Evolutionary conservation across 306 rosid genomes (phyloP).

Genomic region (Delonix regia): DNA sequence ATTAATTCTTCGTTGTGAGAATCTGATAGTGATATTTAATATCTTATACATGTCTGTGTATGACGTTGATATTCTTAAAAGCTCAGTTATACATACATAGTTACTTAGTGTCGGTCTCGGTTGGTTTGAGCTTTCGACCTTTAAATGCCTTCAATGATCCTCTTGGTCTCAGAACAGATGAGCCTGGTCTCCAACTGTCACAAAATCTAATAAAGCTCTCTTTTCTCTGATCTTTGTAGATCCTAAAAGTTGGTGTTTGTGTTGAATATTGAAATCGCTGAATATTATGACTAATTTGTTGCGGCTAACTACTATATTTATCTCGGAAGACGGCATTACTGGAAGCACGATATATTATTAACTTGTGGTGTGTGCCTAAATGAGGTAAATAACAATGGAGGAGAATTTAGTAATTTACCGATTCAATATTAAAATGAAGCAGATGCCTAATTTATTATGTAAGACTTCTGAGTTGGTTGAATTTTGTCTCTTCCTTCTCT

Average conservation of each 20-base stretch:
- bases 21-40: constrained; percentile 30
- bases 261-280: constrained; percentile 3
- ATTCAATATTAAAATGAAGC: background rate
- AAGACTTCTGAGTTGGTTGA: background rate
- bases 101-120: constrained; percentile 26
- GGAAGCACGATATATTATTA: background rate
- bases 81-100: constrained; percentile 31
- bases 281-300: background rate
- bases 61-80: constrained; percentile 26
- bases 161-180: background rate
- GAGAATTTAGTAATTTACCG: constrained; percentile 16
- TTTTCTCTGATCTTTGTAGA: background rate
- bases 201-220: constrained; percentile 2
- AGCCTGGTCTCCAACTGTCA: background rate
- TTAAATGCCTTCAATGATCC: background rate
- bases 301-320: background rate
- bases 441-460: background rate
- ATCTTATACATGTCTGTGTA: constrained; percentile 24
- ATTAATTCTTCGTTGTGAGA: background rate
- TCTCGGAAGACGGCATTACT: background rate
- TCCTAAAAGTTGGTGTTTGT: constrained; percentile 16
- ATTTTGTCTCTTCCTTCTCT: background rate
- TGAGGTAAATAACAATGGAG: background rate
- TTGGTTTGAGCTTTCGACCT: background rate
- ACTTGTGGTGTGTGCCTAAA: background rate